Evolutionary conservation across 2,329 filamentous ascomycete species (phyloP).

Genomic region (Paecilomyces sp.): DNA sequence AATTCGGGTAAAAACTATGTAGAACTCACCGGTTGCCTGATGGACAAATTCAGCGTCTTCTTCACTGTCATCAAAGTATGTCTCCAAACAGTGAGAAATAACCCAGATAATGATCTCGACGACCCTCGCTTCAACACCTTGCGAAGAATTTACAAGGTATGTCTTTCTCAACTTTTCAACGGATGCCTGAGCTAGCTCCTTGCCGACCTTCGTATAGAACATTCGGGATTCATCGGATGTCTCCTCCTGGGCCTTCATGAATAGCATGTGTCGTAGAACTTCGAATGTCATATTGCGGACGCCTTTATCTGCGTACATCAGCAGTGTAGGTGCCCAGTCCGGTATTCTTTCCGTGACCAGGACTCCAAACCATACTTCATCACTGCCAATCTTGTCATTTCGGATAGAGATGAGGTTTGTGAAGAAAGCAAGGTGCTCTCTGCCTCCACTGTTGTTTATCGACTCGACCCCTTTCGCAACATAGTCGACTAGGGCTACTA

Average conservation of each 20-base stretch:
- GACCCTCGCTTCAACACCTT: slow-evolving; percentile 25
- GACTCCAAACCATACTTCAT: slow-evolving; percentile 25
- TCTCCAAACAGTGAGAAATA: slow-evolving; percentile 29
- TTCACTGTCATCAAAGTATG: slow-evolving; percentile 29
- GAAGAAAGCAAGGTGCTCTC: slow-evolving; percentile 47
- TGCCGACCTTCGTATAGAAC: slow-evolving; percentile 21
- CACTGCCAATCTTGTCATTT: slow-evolving; percentile 29
- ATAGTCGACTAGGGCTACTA: slow-evolving; percentile 32
- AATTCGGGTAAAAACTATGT: neutral
- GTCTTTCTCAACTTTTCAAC: slow-evolving; percentile 25
- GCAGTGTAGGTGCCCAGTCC: slow-evolving; percentile 46
- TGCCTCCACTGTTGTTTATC: slow-evolving; percentile 41
- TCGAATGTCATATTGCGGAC: slow-evolving; percentile 41
- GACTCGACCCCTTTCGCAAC: slow-evolving; percentile 41
- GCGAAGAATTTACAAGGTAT: slow-evolving; percentile 19
- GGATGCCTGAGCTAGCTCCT: slow-evolving; percentile 22
- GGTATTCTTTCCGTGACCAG: slow-evolving; percentile 35
- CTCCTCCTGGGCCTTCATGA: slow-evolving; percentile 27
- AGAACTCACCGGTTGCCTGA: slow-evolving; percentile 27
- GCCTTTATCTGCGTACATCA: slow-evolving; percentile 42
- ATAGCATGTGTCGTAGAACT: slow-evolving; percentile 36
- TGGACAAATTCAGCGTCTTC: slow-evolving; percentile 26
- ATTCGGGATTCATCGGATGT: slow-evolving; percentile 17
- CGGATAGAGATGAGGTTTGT: slow-evolving; percentile 41
- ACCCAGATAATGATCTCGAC: slow-evolving; percentile 30